Percentiles rank a stretch among this genome's conserved stretches.
Evolutionary conservation across 306 rosid genomes (phyloP).

Genomic region (Inga laurina): DNA sequence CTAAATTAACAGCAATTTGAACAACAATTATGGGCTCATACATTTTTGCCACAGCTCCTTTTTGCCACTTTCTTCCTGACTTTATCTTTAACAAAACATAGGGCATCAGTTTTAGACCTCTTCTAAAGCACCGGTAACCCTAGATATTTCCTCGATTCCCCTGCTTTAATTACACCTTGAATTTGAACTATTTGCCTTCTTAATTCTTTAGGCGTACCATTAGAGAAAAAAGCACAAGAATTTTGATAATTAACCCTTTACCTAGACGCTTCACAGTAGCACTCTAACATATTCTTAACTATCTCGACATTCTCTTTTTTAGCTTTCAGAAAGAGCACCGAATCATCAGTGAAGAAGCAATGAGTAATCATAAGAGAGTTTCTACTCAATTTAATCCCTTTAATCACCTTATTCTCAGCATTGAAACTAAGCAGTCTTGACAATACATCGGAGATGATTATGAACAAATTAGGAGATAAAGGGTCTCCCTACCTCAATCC

Average conservation of each 20-base stretch:
- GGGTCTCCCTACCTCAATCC: background rate
- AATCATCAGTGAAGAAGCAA: too few species aligned
- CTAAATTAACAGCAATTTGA: too few species aligned
- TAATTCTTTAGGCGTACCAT: fast-evolving
- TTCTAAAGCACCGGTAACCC: background rate
- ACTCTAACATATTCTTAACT: too few species aligned
- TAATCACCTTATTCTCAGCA: fast-evolving
- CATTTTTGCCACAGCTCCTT: background rate
- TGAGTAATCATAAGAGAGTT: background rate
- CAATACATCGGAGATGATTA: too few species aligned
- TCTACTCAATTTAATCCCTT: background rate
- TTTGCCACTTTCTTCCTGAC: background rate
- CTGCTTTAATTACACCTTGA: background rate
- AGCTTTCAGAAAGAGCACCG: background rate
- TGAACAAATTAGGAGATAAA: background rate
- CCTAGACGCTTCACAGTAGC: background rate
- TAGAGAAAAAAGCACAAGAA: background rate
- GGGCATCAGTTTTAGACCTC: background rate
- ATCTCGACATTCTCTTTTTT: background rate
- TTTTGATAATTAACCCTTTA: background rate
- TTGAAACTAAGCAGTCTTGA: fast-evolving
- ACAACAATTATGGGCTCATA: too few species aligned
- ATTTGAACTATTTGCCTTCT: too few species aligned
- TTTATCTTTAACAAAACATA: background rate
- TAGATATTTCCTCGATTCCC: too few species aligned